Evolutionary conservation across 306 rosid genomes (phyloP), one percentile per base, ranked within the genome.

Genomic region (Prunus campanulata): DNA sequence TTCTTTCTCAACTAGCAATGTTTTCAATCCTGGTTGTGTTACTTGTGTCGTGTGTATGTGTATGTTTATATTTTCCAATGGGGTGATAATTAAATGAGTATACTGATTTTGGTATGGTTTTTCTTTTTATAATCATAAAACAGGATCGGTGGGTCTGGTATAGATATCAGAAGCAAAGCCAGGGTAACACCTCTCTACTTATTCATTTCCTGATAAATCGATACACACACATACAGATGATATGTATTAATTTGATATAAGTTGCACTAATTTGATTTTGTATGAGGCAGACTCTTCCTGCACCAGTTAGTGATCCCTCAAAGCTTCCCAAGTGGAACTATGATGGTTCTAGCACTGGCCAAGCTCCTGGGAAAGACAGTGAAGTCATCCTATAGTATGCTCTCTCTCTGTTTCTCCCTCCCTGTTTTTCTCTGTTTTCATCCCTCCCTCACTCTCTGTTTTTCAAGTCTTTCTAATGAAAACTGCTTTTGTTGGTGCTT

Each of bases 91-190:
- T 7, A 39, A 1, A 1, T 39, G 44, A 39, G 44, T 39, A 6
- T 39, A 39, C 9, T n/a, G 25, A 56, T 2, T 60, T 35, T 61
- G 6, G 13, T 32, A 16, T 42, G 63, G 29, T 70, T 49, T 46
- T 20, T 48, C 8, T 52, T 6, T 55, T 7, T 6, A 66, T 30
- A 32, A 2, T 8, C 60, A 5, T 35, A 52, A 1, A 74, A 83
- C 88, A 90, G 95, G 96, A 72, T 90, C 66, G 96, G 91, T 64
- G 93, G 96, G 78, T 88, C 96, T 70, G 96, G 96, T 3, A 76
- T 86, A 84, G 90, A 90, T 78, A 11, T 90, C 22, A 86, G 91
- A 85, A 88, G 96, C 81, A 90, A 88, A 82, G 91, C 86, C 82
- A 88, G 85, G 87, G 95, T 90, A 86, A 56, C 16, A 15, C 30